Conservation (phyloP, 495 filamentous ascomycete species). For the Penicillium simplicissimum region DNA sequence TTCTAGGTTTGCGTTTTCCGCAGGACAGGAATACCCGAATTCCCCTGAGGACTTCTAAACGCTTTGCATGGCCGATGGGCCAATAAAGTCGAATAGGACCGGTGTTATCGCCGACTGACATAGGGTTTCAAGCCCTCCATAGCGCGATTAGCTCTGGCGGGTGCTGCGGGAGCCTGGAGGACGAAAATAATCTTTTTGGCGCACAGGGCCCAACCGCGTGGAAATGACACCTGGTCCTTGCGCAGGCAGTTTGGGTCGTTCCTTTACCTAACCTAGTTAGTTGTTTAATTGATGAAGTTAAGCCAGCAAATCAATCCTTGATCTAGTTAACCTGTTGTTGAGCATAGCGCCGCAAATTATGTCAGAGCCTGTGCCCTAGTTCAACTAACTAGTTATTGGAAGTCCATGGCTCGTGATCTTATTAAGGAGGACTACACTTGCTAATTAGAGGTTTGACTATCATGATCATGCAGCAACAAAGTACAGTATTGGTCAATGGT, state of each 20-base stretch:
- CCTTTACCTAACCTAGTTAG: not conserved
- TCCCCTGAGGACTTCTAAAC: slow-evolving; percentile 11
- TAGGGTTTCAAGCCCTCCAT: not conserved
- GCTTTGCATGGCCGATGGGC: slow-evolving; percentile 9
- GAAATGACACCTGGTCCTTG: slow-evolving; percentile 29
- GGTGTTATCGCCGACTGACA: not conserved
- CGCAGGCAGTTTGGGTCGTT: not conserved
- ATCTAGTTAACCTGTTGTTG: too few relatives aligned
- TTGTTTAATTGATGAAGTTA: too few relatives aligned
- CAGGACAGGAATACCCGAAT: not conserved
- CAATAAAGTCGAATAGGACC: slow-evolving; percentile 6
- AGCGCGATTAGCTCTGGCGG: slow-evolving; percentile 16
- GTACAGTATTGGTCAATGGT: not conserved
- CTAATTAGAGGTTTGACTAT: not conserved
- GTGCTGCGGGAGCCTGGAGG: slow-evolving; percentile 18
- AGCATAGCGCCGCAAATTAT: not conserved
- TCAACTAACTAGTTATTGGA: not conserved
- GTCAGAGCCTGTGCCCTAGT: not conserved
- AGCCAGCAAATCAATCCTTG: too few relatives aligned
- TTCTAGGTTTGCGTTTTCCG: not conserved
- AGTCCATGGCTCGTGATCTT: not conserved
- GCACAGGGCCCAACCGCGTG: slow-evolving; percentile 23
- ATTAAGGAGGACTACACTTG: not conserved
- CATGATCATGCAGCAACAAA: not conserved
- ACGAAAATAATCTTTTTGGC: slow-evolving; percentile 8